A percentile compares a stretch with the other conserved stretches of the same genome.
phyloP scores from a whole-genome alignment of 768 basidiomycete species.

The Dentipellis fragilis region DNA sequence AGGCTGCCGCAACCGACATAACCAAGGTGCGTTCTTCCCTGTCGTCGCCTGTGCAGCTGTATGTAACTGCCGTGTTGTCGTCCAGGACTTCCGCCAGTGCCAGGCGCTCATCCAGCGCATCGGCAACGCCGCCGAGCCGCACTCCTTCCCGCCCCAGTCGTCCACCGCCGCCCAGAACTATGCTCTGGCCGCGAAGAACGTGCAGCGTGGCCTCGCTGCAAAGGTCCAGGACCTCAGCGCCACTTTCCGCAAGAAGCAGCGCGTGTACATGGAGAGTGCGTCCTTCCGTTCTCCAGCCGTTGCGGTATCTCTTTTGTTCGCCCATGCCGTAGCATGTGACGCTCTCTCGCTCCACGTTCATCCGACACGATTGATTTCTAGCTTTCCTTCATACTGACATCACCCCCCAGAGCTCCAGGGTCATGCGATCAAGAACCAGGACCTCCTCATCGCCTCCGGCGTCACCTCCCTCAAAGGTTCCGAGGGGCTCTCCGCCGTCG shows the following conservation, averaged over 20 bases:
- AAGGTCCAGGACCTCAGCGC: constrained; percentile 91
- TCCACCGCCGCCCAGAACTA: constrained; percentile 36
- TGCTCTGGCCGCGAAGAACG: constrained; percentile 75
- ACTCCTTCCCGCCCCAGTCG: constrained; percentile 54
- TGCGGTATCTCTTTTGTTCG: background rate
- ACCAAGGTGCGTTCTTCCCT: constrained; percentile 52
- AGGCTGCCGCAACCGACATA: constrained; percentile 74
- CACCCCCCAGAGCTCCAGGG: constrained; percentile 73
- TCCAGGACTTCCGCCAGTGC: constrained; percentile 30
- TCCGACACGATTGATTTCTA: background rate
- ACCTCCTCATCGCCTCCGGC: constrained; percentile 84
- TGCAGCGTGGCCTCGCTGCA: constrained; percentile 91
- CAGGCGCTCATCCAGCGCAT: constrained; percentile 68
- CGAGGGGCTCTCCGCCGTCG: constrained; percentile 74
- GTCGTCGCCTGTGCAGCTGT: constrained; percentile 5
- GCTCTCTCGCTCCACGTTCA: background rate
- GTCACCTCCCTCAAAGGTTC: constrained; percentile 72
- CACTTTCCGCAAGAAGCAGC: constrained; percentile 93
- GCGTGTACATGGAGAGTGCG: constrained; percentile 97
- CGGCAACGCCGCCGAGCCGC: constrained; percentile 32
- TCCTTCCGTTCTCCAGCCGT: constrained; percentile 16
- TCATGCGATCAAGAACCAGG: constrained; percentile 96
- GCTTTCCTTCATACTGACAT: background rate
- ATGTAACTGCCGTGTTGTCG: constrained; percentile 4
- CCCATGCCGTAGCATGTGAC: constrained; percentile 8